Conservation (phyloP, 139 green algal genomes). For the Coccomyxa sp. region DNA sequence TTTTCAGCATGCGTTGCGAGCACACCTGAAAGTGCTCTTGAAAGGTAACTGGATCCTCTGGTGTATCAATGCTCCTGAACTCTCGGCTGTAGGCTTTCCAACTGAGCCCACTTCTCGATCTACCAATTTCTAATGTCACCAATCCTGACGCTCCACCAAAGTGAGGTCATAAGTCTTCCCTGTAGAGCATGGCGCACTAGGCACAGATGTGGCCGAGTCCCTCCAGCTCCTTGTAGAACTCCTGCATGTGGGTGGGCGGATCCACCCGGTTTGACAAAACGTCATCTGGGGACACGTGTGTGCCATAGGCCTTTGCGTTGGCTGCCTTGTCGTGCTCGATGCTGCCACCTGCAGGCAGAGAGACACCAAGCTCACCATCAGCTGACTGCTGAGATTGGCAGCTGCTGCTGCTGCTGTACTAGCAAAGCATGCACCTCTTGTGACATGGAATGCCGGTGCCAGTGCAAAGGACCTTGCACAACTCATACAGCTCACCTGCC, state of each 20-base stretch:
- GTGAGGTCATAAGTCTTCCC: background rate
- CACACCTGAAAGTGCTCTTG: too few species aligned
- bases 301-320: background rate
- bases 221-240: background rate
- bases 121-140: background rate
- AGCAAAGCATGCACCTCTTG: background rate
- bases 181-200: background rate
- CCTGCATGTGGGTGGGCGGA: background rate
- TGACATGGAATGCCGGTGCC: background rate
- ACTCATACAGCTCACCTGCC: background rate
- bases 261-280: background rate
- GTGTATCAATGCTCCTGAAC: background rate
- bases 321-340: background rate
- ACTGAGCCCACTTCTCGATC: background rate
- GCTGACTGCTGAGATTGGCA: too few species aligned
- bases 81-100: background rate
- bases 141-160: background rate
- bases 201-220: background rate
- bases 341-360: background rate
- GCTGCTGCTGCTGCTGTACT: too few species aligned
- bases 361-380: too few species aligned
- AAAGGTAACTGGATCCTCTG: too few species aligned
- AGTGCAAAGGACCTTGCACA: background rate
- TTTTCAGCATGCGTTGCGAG: too few species aligned
- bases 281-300: background rate